Evolutionary conservation across 148 eudicot genomes (phyloP), one percentile per base, ranked within the genome.

Genomic region (Dysphania ambrosioides): DNA sequence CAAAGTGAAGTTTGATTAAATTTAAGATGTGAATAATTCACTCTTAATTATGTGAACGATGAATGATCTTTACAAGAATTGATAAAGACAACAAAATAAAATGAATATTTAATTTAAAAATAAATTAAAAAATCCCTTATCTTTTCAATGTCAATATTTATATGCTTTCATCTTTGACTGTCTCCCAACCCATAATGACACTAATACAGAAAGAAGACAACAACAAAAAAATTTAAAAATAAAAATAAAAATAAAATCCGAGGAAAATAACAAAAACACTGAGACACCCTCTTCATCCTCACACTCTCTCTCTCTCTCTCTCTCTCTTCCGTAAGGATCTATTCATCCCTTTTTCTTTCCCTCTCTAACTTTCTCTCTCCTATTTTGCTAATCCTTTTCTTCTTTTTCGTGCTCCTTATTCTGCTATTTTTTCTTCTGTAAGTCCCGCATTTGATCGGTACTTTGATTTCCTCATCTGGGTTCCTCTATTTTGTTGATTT

Each of bases 121-220:
- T 12, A 12, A 24, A 72, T 36, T 36, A 24, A 40, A 36, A 56
- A 36, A 19, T 57, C 18, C 64, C 38, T 6, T 21, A 47, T 16
- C 53, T 27, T 27, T 42, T 30, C 34, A 30, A 64, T 15, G 30
- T 75, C 47, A 58, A 42, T 57, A 31, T 23, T 36, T 18, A 42
- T 47, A 13, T 65, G n/a, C 32, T 9, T 30, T 42, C 10, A 61
- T 68, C 73, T 78, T 78, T 78, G 77, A 78, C 77, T 67, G 77
- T 72, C 77, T 12, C 41, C 66, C 72, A 65, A 63, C 67, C 26
- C 38, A 72, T 64, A 13, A 72, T 13, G 72, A 62, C 36, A 16
- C 21, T 55, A 78, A 49, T 53, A 19, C 56, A 59, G 23, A 71
- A 69, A 59, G 16, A 68, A 63, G 53, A 31, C 29, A 30, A 29